Percentiles rank a stretch among this genome's conserved stretches.
Conservation (phyloP, 1,139 yeast genomes). For the Ashbya aceris region DNA sequence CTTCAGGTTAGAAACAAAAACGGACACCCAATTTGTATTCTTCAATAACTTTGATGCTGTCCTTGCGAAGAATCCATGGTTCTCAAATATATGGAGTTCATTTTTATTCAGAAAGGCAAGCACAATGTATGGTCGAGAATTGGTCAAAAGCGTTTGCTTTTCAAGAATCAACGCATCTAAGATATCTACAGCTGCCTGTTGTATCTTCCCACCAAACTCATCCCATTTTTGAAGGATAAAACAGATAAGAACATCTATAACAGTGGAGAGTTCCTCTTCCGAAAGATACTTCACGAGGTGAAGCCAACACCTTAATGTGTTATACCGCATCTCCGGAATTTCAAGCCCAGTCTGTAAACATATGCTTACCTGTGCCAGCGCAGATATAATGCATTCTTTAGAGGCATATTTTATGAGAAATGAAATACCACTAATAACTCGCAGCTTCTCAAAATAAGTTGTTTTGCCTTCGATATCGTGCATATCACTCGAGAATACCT, state of each 20-base stretch:
- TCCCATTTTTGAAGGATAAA: conserved; percentile 58
- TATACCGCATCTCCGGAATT: conserved; percentile 47
- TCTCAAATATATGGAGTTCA: conserved; percentile 25
- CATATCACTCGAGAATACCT: conserved; percentile 67
- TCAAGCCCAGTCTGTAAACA: conserved; percentile 78
- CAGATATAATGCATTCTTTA: conserved; percentile 55
- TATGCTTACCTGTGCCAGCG: conserved; percentile 81
- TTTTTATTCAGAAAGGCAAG: conserved; percentile 20
- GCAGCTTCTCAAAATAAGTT: conserved; percentile 62
- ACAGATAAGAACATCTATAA: conserved; percentile 49
- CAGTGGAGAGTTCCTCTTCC: conserved; percentile 43
- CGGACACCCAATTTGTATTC: conserved; percentile 22
- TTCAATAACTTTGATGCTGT: conserved; percentile 17
- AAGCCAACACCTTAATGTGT: conserved; percentile 63
- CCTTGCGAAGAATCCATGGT: conserved; percentile 37
- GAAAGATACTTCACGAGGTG: conserved; percentile 43
- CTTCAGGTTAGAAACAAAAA: conserved; percentile 24
- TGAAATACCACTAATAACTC: conserved; percentile 66
- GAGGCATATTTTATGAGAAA: conserved; percentile 52
- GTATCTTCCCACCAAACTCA: conserved; percentile 40
- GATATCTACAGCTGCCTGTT: conserved; percentile 49
- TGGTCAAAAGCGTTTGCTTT: conserved; percentile 36
- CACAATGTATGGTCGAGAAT: conserved; percentile 29
- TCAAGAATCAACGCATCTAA: conserved; percentile 67
- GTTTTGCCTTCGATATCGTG: conserved; percentile 64